Evolutionary conservation across 768 basidiomycete genomes (phyloP), one percentile per base, ranked within the genome.

Genomic region (Lactarius evosmus): DNA sequence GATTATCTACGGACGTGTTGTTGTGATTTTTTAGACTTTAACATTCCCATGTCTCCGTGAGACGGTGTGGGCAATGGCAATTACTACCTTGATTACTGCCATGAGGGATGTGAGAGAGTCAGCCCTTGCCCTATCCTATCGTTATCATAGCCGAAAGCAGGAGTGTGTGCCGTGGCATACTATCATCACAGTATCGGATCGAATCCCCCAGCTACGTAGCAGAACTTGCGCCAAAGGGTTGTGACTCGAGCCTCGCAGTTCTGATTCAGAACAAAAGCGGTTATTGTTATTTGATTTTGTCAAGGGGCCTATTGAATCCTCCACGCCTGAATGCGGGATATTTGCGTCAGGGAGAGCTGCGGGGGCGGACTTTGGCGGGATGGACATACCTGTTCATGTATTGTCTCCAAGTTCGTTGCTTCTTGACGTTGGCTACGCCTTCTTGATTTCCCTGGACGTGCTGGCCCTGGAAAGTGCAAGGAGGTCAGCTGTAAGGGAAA

Each of bases 221-320:
- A 14, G 46, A 49, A 25, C 46, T 25, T 22, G 22, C 9, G 32
- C 16, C 51, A 52, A 30, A 8, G 30, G 30, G 30, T 29, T 30
- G 54, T 29, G 17, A 34, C 33, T 36, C 17, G 2, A 14, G 8
- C n/a, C 22, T 25, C 17, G 49, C 14, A 52, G 17, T 32, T 52
- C 51, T 11, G 30, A 3, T 51, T 33, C 52, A 33, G 19, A 34
- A 32, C 29, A 29, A 32, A 32, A 30, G 50, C 27, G 17, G n/a
- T n/a, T n/a, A n/a, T n/a, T n/a, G 29, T 49, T 65, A 96, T 77
- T 95, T 96, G 81, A 97, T 94, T 79, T 95, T 95, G 77, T 97
- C 95, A 66, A 98, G 76, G 19, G 95, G 95, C 86, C 89, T 85
- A 78, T 93, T 91, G 79, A 94, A 91, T 56, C 91, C 91, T 67